Base-by-base conservation (phyloP, 1,139 yeast species). In the Pichia inconspicua region DNA sequence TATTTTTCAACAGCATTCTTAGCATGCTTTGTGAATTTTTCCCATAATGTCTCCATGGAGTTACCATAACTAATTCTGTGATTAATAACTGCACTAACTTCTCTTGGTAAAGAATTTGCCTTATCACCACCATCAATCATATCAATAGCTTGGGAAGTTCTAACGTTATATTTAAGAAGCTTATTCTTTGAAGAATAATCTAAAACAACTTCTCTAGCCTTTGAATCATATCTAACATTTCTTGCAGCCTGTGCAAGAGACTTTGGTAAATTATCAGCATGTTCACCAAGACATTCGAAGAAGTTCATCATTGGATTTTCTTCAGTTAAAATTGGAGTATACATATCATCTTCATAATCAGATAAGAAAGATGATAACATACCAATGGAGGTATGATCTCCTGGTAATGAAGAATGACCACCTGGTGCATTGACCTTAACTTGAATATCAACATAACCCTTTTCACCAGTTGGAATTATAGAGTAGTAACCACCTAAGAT, bases 381-480 rank as follows among this genome's bases (percentile, higher is more conserved):
- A n/a, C 90, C 90, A 60, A 84, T 82, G n/a, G 82, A 73, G 1
- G 88, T 83, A 59, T 82, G 87, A 52, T 73, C 78, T 7, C 84
- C 84, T 11, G 90, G 90, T n/a, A 75, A 65, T 2, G 85, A 78
- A 1, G 89, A 80, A 58, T 84, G 90, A 2, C 90, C 90, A 45
- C 90, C 90, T 10, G 78, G 77, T 2, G 84, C 77, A 19, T 66
- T 67, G 27, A 83, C 64, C 5, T 71, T 66, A 41, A 80, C 68
- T 12, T 62, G 58, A 10, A 75, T 59, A 57, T 82, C 82, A 44
- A 77, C 57, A 54, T 74, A 75, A 0, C 92, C 92, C 66, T 83
- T 83, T 58, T 84, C 92, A 35, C 79, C 78, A 34, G 80, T 77
- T 19, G 77, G 75, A 2, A 87, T 83, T 37, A 75, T 59, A 4